These are phyloP conservation scores for Triticum turgidum DNA, from an alignment of 176 grass and related monocot species.

Conservation along the genomic window DNA sequence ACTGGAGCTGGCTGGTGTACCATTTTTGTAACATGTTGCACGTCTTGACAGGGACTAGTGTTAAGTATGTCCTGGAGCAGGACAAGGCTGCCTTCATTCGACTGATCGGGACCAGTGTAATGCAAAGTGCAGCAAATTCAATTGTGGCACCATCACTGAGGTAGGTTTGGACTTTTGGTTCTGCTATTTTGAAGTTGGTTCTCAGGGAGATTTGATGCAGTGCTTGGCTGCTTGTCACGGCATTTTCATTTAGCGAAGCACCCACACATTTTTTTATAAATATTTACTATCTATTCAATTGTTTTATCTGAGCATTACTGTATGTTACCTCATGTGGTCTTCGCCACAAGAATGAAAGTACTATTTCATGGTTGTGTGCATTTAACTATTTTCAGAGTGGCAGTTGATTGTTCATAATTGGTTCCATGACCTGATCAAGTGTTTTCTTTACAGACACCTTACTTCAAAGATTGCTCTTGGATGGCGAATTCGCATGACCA, in stretches of 20 bases:
- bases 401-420: background rate
- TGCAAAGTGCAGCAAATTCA: slow-evolving; percentile 98
- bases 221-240: background rate
- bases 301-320: background rate
- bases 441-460: slow-evolving; percentile 62
- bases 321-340: background rate
- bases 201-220: background rate
- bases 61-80: slow-evolving; percentile 97
- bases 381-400: background rate
- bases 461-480: slow-evolving; percentile 90
- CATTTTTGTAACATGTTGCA: slow-evolving; percentile 8
- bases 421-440: slow-evolving; percentile 33
- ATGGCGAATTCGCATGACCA: slow-evolving; percentile 92
- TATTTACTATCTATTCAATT: background rate
- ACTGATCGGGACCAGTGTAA: slow-evolving; percentile 84
- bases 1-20: slow-evolving; percentile 2
- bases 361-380: background rate
- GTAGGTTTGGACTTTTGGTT: slow-evolving; percentile 34
- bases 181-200: slow-evolving; percentile 1
- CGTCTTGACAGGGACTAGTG: slow-evolving; percentile 75
- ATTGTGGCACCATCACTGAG: slow-evolving; percentile 90
- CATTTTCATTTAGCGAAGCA: background rate
- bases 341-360: slow-evolving; percentile 5
- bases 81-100: slow-evolving; percentile 88
- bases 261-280: background rate